Percentiles rank a stretch among this genome's conserved stretches.
Evolutionary conservation across 768 basidiomycete genomes (phyloP).

Genomic region (Tricholomella constricta): DNA sequence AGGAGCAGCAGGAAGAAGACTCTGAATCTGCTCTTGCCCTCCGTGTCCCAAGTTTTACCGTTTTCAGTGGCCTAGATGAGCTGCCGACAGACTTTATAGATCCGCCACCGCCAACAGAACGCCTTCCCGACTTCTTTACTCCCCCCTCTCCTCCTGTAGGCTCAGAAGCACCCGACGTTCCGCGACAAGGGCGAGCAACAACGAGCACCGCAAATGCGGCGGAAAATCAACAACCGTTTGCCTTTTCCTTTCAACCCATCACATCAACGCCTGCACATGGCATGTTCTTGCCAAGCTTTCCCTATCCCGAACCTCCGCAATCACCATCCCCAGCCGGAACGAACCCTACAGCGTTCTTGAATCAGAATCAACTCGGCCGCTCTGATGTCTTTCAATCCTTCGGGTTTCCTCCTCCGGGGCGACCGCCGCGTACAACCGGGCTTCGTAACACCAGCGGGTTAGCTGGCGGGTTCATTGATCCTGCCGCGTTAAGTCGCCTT

Average conservation of each 20-base stretch:
- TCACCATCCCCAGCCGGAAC: conserved; percentile 55
- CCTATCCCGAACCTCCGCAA: conserved; percentile 57
- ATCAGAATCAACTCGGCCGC: conserved; percentile 35
- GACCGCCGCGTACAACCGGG: conserved; percentile 39
- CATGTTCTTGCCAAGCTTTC: conserved; percentile 46
- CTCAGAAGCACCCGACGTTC: conserved; percentile 16
- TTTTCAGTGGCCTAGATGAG: conserved; percentile 48
- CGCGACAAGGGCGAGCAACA: conserved; percentile 19
- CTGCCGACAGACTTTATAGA: conserved; percentile 36
- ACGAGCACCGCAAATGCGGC: conserved; percentile 51
- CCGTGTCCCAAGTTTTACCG: conserved; percentile 43
- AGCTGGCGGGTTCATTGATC: conserved; percentile 40
- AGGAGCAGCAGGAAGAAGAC: conserved; percentile 17
- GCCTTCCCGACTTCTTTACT: conserved; percentile 54
- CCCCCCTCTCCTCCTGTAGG: conserved; percentile 40
- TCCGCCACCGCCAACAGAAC: conserved; percentile 52
- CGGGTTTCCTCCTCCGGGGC: conserved; percentile 43
- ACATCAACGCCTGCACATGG: conserved; percentile 52
- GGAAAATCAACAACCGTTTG: conserved; percentile 59
- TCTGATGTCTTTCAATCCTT: conserved; percentile 50
- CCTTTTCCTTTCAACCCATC: conserved; percentile 52
- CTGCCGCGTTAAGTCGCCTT: conserved; percentile 38
- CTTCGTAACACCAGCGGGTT: conserved; percentile 28
- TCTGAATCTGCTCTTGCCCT: conserved; percentile 26
- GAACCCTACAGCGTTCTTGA: conserved; percentile 23